Evolutionary conservation across 2,329 filamentous ascomycete species (phyloP).

Genomic region (Pestalotiopsis sp.): DNA sequence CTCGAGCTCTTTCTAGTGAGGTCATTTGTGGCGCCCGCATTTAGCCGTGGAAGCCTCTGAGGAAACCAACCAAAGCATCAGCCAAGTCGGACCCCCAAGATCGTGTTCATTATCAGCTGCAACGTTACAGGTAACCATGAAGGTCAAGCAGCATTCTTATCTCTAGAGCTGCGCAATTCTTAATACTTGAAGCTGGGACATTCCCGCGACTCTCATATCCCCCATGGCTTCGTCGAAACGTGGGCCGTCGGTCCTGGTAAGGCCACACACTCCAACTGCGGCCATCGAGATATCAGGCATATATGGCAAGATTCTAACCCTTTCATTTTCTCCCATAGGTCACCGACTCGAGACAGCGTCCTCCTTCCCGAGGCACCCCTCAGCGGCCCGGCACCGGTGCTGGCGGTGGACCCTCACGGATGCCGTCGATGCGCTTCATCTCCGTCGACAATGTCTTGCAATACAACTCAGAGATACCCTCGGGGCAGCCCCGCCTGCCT

Average conservation of each 20-base stretch:
- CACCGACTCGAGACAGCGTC: constrained; percentile 18
- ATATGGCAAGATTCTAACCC: background rate
- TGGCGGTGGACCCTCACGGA: constrained; percentile 10
- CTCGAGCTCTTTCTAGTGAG: constrained; percentile 7
- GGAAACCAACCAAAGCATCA: background rate
- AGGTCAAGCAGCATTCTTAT: background rate
- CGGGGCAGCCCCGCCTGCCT: constrained; percentile 81
- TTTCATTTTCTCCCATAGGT: constrained; percentile 4
- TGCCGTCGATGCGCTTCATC: constrained; percentile 70
- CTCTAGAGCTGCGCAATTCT: background rate
- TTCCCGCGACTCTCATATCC: background rate
- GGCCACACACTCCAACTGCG: background rate
- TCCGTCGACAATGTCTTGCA: constrained; percentile 94
- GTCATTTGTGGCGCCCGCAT: constrained; percentile 12
- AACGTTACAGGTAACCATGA: constrained; percentile 7
- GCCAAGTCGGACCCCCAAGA: background rate
- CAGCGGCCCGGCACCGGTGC: constrained; percentile 14
- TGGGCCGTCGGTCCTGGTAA: constrained; percentile 19
- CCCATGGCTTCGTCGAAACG: constrained; percentile 14
- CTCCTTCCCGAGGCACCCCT: constrained; percentile 12
- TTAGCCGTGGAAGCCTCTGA: background rate
- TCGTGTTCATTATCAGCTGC: background rate
- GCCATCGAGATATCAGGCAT: background rate
- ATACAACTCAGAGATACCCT: constrained; percentile 92
- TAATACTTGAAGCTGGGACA: background rate